Base-by-base conservation (phyloP, 2,329 filamentous ascomycete genomes). In the Clonostachys rosea region DNA sequence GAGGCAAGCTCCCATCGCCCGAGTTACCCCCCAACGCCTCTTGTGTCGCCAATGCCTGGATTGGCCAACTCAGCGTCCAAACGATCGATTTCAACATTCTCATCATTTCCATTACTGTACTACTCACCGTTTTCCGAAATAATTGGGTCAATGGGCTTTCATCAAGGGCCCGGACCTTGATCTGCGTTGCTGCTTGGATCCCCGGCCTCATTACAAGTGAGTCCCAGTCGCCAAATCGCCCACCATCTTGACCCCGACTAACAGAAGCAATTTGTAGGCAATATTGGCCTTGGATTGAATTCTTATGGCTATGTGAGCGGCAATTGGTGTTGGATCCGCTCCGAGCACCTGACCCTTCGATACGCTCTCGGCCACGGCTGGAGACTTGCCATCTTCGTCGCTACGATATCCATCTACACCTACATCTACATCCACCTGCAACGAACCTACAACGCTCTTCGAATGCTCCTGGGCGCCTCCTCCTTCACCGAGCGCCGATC, bases 11-110 rank as follows among this genome's bases (percentile, higher is more conserved):
- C 2, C 20, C 20, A 39, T 47, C 6, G 48, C 59, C 10, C 63
- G 66, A 12, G 14, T 54, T 1, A 63, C 42, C 3, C 5, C 8
- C 6, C n/a, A 34, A 13, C 43, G 40, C 12, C 11, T 44, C 61
- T 4, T 75, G 71, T 50, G 59, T 59, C 9, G 47, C 66, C 16
- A 75, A 74, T 52, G 72, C 69, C 35, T 71, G 67, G 56, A 50
- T 73, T 36, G 69, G 69, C 24, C 73, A 75, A 46, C 59, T 73
- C 42, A 71, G 67, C 3, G 71, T 73, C 14, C 70, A 74, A 53
- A 65, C 67, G 4, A 61, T 61, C 33, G 66, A 69, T 47, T 68
- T 73, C 49, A 67, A 65, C 30, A 70, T 75, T 45, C 59, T 75
- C 13, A 65, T 69, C 36, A 74, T 75, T 30, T 62, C 70, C 13